Base-by-base conservation (phyloP, 2,329 filamentous ascomycete genomes). In the Cladosporium sp. region DNA sequence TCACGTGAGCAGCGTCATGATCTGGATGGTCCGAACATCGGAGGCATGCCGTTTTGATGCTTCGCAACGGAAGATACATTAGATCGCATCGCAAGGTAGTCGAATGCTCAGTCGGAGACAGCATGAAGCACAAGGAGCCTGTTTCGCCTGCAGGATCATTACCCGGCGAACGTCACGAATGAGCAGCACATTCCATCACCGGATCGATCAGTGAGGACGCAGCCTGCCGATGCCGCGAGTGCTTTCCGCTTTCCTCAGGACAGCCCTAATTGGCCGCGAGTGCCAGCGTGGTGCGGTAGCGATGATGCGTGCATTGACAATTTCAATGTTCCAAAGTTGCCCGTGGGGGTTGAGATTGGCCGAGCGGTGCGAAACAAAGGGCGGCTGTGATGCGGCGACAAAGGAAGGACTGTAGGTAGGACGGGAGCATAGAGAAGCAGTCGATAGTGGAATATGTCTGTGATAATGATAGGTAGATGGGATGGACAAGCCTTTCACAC, bases 291-390 rank as follows among this genome's bases (percentile, higher is more conserved):
- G 37, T 44, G 44, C 23, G 16, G 49, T 53, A 33, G 40, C 44
- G 37, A 61, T 61, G 58, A 61, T 61, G 58, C 40, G 40, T 31
- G 40, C 58, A 49, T 49, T 26, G 55, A 40, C 52, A 11, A 10
- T 29, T 53, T 46, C 10, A n/a, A 46, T 8, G n/a, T 10, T 10
- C n/a, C 40, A 46, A 46, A 10, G 40, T 10, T 57, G 23, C 23
- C 23, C 23, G 55, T 57, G 55, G 55, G 55, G 55, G 55, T 37
- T 57, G n/a, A 18, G 33, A 37, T 53, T 53, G 49, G 28, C 49
- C 23, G 49, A 53, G 6, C 10, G 49, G 10, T 53, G 49, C 49
- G 49, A 28, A 28, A 53, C 12, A 29, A 53, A 53, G 23, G 49
- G 28, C 18, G 6, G 26, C 23, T 18, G 37, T 3, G 2, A 18